These are phyloP conservation scores for Candida orba DNA, from an alignment of 805 yeast genomes.

Conservation along the genomic window DNA sequence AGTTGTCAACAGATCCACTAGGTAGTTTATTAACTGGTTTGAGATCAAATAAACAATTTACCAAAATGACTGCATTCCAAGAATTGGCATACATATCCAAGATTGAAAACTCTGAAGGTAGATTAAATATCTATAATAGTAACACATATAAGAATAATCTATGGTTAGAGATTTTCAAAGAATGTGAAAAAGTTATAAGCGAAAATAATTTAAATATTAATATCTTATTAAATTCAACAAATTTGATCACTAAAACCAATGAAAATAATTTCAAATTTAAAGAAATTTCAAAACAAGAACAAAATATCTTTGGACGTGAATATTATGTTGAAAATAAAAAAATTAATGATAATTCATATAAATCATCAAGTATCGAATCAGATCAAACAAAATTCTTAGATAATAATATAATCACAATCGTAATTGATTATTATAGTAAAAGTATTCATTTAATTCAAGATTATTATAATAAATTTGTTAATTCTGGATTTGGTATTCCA, in stretches of 20 bases:
- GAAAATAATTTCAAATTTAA: background rate
- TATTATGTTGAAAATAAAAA: constrained; percentile 16
- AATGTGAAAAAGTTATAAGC: constrained; percentile 49
- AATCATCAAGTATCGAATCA: constrained; percentile 1
- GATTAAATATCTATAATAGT: constrained; percentile 48
- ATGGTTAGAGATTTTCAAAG: constrained; percentile 57
- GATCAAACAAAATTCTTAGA: constrained; percentile 15
- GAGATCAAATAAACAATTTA: constrained; percentile 41
- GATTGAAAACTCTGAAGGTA: constrained; percentile 36
- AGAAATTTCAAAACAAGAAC: constrained; percentile 7
- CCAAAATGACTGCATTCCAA: constrained; percentile 64
- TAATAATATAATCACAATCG: constrained; percentile 10
- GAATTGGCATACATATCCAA: constrained; percentile 63
- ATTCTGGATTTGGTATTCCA: constrained; percentile 24
- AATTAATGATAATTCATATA: constrained; percentile 7
- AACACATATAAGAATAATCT: constrained; percentile 36
- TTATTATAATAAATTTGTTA: constrained; percentile 16
- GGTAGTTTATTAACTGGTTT: constrained; percentile 60
- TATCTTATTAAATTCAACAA: constrained; percentile 4
- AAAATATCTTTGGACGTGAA: constrained; percentile 29
- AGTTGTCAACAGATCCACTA: constrained; percentile 53
- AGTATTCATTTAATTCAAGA: constrained; percentile 3
- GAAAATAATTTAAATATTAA: constrained; percentile 38
- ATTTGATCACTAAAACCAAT: background rate
- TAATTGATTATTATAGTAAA: constrained; percentile 8